phyloP scores from a whole-genome alignment of 2,329 filamentous ascomycete genomes.

The Trichophyton verrucosum region DNA sequence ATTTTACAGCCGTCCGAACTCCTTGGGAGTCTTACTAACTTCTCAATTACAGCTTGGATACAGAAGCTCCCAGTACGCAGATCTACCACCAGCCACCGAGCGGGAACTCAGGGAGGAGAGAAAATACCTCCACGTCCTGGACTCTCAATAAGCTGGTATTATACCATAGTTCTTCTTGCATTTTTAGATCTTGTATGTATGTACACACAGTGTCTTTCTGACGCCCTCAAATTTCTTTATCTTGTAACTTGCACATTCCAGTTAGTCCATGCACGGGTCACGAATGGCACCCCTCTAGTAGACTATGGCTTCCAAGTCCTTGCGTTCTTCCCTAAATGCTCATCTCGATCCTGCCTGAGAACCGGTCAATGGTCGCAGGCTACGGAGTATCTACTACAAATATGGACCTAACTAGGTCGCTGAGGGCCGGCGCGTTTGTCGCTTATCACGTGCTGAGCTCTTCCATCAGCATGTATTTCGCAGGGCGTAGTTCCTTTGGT shows the following conservation, averaged over 20 bases:
- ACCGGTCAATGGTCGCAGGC: too few relatives aligned
- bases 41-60: conserved; percentile 58
- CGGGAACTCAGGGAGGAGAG: conserved; percentile 88
- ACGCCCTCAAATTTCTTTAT: not conserved
- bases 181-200: conserved; percentile 29
- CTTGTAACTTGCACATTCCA: not conserved
- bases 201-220: conserved; percentile 27
- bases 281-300: not conserved
- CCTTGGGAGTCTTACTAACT: conserved; percentile 11
- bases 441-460: too few relatives aligned
- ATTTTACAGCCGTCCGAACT: not conserved
- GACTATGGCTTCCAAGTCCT: not conserved
- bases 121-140: conserved; percentile 90
- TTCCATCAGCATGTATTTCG: too few relatives aligned
- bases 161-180: conserved; percentile 17
- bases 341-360: too few relatives aligned
- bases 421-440: too few relatives aligned
- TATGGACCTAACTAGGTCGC: too few relatives aligned
- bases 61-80: conserved; percentile 78
- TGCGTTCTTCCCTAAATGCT: not conserved
- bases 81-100: conserved; percentile 87
- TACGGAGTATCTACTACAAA: too few relatives aligned
- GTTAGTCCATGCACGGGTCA: not conserved
- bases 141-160: conserved; percentile 53
- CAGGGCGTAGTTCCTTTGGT: too few relatives aligned